Base-by-base conservation (phyloP, 2,329 filamentous ascomycete genomes). In the Exophiala bonariae region DNA sequence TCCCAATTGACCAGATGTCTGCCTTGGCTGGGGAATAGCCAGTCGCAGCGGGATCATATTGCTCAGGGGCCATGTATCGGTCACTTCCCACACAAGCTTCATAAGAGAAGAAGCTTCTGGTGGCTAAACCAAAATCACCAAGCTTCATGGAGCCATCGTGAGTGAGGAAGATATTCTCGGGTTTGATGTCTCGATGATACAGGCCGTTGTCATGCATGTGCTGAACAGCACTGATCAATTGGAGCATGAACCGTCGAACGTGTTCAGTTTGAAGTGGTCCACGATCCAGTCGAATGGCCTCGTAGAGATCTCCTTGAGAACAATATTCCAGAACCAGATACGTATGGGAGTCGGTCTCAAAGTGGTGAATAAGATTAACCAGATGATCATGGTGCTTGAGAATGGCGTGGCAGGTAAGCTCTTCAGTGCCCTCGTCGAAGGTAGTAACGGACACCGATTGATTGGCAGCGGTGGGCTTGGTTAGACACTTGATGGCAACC, bases 31-130 rank as follows among this genome's bases (percentile, higher is more conserved):
- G 91, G 46, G 89, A 92, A 72, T 99, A 99, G 50, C 93, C 93
- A 54, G 81, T 82, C 54, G 85, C 85, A 58, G 85, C 82, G 43
- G 91, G 90, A 66, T 97, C 92, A 62, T 93, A 97, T 70, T 99
- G 93, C 71, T 99, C 93, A 4, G 93, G 93, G 46, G 93, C 91
- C 93, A 99, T 99, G 74, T 99, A 99, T 46, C 93, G 89, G 66
- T 99, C 93, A 66, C 93, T 97, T 57, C 93, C 93, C 37, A 99
- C 93, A 53, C 88, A 93, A 55, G 86, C 85, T 75, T 99, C 93
- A 61, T 87, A 87, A 18, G 89, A 95, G 90, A 89, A 96, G 59
- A 83, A 78, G 52, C 95, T 89, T 5, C 83, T 87, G 9, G 92
- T 96, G 41, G 91, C 91, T 54, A 99, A 78, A 44, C 93, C 93